Evolutionary conservation across 2,329 filamentous ascomycete genomes (phyloP), one percentile per base, ranked within the genome.

Genomic region (Cordyceps pruinosa): DNA sequence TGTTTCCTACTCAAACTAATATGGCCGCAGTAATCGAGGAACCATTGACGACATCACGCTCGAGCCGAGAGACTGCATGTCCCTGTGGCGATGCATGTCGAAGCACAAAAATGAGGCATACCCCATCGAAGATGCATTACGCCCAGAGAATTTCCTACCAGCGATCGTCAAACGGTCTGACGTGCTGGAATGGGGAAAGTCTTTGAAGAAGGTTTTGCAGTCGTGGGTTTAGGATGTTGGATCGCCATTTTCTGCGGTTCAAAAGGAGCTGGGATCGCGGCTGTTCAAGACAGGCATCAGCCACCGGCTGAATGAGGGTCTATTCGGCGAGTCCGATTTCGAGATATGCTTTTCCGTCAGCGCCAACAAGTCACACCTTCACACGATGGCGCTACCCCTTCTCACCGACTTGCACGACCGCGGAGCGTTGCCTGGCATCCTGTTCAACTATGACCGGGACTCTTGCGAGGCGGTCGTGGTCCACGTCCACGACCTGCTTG

Each of bases 381-480:
- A 25, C 23, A 32, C 61, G 12, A 41, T 56, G 3, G 44, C 50
- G 28, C 72, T 88, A 19, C 77, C 83, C 1, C 70, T 89, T 30
- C 72, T 87, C 0, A 76, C 73, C 17, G 78, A 84, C 32, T 74
- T 91, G 1, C 80, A 89, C 49, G 73, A 76, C 17, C 80, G 84
- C 57, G 79, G 82, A 56, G 86, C 85, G 0, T 75, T 93, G 1
- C 89, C 88, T 0, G 88, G 86, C 0, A 83, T 93, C 13, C 69
- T 91, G 1, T 93, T 93, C 75, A 89, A 89, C 66, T 93, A 89
- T 63, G 86, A 91, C 61, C 82, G 87, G 48, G 68, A 69, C 2
- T 69, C 73, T 30, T 92, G 89, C 63, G 87, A 90, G 68, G 67
- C 69, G 10, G 79, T 87, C 28, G 78, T 81, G 26, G 62, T 68